phyloP scores from a whole-genome alignment of 176 grass and related monocot genomes.

The Stipa capillata region DNA sequence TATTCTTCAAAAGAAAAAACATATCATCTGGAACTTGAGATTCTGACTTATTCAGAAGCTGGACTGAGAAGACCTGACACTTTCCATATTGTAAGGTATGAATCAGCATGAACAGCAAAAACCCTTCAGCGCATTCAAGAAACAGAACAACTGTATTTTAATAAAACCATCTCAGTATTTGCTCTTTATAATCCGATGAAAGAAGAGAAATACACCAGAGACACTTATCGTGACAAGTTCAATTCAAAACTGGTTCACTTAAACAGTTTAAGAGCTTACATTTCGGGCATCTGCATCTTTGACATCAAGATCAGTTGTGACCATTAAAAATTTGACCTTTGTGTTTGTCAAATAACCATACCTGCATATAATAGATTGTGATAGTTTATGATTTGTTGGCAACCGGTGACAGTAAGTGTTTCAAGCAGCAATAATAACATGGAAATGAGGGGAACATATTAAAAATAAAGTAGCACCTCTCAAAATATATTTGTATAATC shows the following conservation, averaged over 20 bases:
- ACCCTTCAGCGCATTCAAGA: background rate
- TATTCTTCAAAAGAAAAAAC: background rate
- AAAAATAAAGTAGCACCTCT: background rate
- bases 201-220: background rate
- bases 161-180: background rate
- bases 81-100: background rate
- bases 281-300: slow-evolving; percentile 97
- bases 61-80: background rate
- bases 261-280: slow-evolving; percentile 48
- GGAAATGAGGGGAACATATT: background rate
- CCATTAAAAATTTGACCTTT: slow-evolving; percentile 97
- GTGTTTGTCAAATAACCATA: slow-evolving; percentile 97
- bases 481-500: background rate
- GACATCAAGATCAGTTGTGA: slow-evolving; percentile 88
- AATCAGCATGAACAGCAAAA: background rate
- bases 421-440: slow-evolving; percentile 3
- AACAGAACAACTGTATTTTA: background rate
- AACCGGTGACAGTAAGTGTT: background rate
- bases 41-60: background rate
- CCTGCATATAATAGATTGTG: slow-evolving; percentile 32
- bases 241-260: background rate
- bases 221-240: background rate
- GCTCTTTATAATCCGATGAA: background rate
- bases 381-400: background rate
- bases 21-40: background rate